These are phyloP conservation scores for Hemileia vastatrix DNA, from an alignment of 1,284 basidiomycete genomes.

Conservation along the genomic window DNA sequence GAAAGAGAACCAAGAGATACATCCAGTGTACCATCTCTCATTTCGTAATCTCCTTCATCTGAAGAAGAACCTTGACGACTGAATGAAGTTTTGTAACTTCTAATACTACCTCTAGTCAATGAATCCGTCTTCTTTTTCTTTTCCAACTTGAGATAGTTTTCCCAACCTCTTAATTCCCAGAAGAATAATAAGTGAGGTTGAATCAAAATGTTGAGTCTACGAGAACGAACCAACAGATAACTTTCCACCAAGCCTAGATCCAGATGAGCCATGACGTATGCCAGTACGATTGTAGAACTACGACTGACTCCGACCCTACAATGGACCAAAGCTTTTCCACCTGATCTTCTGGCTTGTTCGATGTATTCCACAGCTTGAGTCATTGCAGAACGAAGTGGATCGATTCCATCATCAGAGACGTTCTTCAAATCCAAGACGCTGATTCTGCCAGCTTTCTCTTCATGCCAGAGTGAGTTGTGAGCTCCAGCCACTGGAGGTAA, in stretches of 20 bases:
- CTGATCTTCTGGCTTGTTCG: constrained; percentile 65
- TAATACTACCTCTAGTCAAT: not conserved
- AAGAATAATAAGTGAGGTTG: constrained; percentile 87
- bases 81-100: not conserved
- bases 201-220: constrained; percentile 69
- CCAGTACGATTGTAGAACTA: constrained; percentile 88
- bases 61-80: not conserved
- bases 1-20: not conserved
- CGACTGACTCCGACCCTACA: constrained; percentile 90
- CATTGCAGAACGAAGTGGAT: constrained; percentile 78
- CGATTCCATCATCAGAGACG: constrained; percentile 89
- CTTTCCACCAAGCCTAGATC: constrained; percentile 76
- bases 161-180: constrained; percentile 89
- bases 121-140: too few species aligned
- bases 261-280: constrained; percentile 94
- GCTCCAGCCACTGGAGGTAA: constrained; percentile 24
- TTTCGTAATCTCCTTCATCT: not conserved
- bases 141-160: constrained; percentile 55
- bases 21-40: not conserved
- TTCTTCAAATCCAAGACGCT: constrained; percentile 79
- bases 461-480: constrained; percentile 67
- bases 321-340: constrained; percentile 86
- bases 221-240: constrained; percentile 77
- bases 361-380: constrained; percentile 86
- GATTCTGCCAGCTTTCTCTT: constrained; percentile 75